Evolutionary conservation across 192 early-diverging fungal species (phyloP), one percentile per base, ranked within the genome.

Genomic region (Chytriomyces hyalinus): DNA sequence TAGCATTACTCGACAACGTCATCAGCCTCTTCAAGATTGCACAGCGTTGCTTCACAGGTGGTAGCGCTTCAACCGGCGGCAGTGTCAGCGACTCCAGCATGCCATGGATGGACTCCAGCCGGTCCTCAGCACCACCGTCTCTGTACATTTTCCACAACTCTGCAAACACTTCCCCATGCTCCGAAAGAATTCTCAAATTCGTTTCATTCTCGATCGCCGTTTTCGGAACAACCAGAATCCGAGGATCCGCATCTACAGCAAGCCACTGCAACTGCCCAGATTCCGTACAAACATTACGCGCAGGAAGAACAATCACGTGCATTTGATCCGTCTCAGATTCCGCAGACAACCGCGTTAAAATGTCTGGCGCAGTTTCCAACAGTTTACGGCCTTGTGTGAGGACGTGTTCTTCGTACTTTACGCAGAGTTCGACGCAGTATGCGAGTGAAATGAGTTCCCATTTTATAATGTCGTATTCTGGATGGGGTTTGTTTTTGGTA

Each of bases 401-500:
- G 53, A 68, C 43, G 15, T 6, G 6, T 61, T 70, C 59, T 53
- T 78, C 76, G 65, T 78, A 78, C 20, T 24, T 46, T 6, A 78
- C 67, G 28, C 76, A 78, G 8, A 67, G 67, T 61, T 78, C 67
- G n/a, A 68, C 76, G n/a, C 22, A 28, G 53, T 61, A 78, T 9
- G 65, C 65, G 7, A 78, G 60, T 24, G 76, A 78, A 24, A 78
- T 68, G 43, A 78, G 67, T 47, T 78, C 76, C 76, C 76, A 78
- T 13, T 59, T 11, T 17, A 61, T 6, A 22, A 78, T 57, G 10
- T 67, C 46, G 67, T 46, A 59, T 61, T 78, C 76, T 20, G 65
- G 67, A n/a, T 78, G 11, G 5, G 61, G 36, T 17, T 47, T 49
- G 47, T 22, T n/a, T 20, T 28, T 15, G 7, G 67, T 26, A 20